A percentile compares a stretch with the other conserved stretches of the same genome.
Evolutionary conservation across 2,329 filamentous ascomycete genomes (phyloP).

Genomic region (Ophiocordyceps camponoti-rufipedis): DNA sequence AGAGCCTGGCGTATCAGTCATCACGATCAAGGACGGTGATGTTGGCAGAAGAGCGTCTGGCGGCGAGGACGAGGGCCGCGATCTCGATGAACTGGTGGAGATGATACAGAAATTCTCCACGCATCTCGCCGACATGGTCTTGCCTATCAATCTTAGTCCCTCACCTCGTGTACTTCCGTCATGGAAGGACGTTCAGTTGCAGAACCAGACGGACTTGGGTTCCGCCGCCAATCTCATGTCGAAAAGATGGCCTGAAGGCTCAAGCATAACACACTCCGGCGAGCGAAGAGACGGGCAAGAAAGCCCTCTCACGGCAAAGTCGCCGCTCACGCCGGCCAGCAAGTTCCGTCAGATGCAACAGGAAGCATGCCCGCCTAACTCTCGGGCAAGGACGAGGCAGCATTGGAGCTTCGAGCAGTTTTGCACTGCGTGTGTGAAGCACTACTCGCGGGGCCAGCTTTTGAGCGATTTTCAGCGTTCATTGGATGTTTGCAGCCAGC

Average conservation of each 20-base stretch:
- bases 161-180: slow-evolving; percentile 25
- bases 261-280: background rate
- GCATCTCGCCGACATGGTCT: slow-evolving; percentile 64
- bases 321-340: slow-evolving; percentile 3
- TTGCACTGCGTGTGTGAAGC: slow-evolving; percentile 42
- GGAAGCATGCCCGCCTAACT: slow-evolving; percentile 42
- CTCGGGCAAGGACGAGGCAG: slow-evolving; percentile 36
- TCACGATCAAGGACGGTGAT: slow-evolving; percentile 46
- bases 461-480: slow-evolving; percentile 46
- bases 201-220: slow-evolving; percentile 7
- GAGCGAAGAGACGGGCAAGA: background rate
- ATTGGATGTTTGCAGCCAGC: slow-evolving; percentile 55
- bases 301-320: background rate
- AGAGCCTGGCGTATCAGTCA: slow-evolving; percentile 24
- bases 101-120: slow-evolving; percentile 57
- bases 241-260: slow-evolving; percentile 6
- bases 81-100: slow-evolving; percentile 29
- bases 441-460: slow-evolving; percentile 50
- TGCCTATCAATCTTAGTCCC: slow-evolving; percentile 59
- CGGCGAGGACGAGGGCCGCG: slow-evolving; percentile 12
- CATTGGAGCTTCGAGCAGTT: slow-evolving; percentile 46
- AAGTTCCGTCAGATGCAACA: slow-evolving; percentile 23
- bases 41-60: slow-evolving; percentile 22
- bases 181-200: slow-evolving; percentile 32
- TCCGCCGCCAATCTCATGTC: slow-evolving; percentile 12